Conservation (phyloP, 768 basidiomycete genomes). For the Mycena alexandri region DNA sequence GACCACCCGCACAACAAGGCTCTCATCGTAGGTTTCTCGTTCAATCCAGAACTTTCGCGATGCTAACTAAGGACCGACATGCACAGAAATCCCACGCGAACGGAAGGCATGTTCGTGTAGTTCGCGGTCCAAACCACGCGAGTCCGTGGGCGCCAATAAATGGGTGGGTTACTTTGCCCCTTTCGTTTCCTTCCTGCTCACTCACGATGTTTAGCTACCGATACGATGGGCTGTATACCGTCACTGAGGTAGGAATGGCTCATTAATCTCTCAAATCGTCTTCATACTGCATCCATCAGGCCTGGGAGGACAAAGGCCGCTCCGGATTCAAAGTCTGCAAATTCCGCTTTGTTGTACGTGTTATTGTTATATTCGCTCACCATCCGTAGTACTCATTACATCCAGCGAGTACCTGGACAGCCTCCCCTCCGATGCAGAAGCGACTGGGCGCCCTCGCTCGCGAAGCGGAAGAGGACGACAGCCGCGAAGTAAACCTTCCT, state of each 20-base stretch:
- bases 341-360: conserved; percentile 20
- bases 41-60: background rate
- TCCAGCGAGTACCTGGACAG: background rate
- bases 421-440: background rate
- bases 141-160: conserved; percentile 13
- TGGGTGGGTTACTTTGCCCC: background rate
- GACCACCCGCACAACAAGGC: conserved; percentile 11
- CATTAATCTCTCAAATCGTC: background rate
- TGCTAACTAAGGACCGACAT: no score
- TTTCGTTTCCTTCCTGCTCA: background rate
- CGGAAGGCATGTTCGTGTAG: conserved; percentile 10
- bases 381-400: background rate
- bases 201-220: conserved; percentile 11
- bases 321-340: conserved; percentile 22
- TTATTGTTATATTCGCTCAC: background rate
- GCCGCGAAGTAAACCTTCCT: no score
- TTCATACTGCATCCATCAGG: background rate
- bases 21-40: background rate
- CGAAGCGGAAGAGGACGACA: background rate
- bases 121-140: conserved; percentile 2
- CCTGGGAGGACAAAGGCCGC: conserved; percentile 22
- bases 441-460: background rate
- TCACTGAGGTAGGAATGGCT: background rate
- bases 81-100: conserved; percentile 15
- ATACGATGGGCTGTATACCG: conserved; percentile 15